phyloP scores from a whole-genome alignment of 2,329 filamentous ascomycete genomes.

The Nemania serpens region DNA sequence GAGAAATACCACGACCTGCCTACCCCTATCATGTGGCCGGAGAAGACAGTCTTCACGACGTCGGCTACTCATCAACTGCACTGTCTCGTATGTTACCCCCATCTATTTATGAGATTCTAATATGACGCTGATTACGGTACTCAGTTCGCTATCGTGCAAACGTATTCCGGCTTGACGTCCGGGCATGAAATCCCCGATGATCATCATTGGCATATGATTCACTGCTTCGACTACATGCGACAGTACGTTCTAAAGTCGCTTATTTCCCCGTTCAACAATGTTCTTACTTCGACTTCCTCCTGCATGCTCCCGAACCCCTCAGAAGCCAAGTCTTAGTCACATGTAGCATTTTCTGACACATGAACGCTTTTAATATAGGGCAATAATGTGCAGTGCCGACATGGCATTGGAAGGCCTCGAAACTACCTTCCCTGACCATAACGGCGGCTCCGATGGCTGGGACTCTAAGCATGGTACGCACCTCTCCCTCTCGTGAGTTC shows the following conservation, averaged over 20 bases:
- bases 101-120: neutral
- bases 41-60: constrained; percentile 47
- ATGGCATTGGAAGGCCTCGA: constrained; percentile 37
- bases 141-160: constrained; percentile 48
- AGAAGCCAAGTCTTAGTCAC: neutral
- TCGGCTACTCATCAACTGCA: constrained; percentile 49
- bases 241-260: constrained; percentile 33
- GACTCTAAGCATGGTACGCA: constrained; percentile 50
- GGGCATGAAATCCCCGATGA: constrained; percentile 48
- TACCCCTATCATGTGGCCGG: constrained; percentile 39
- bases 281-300: neutral
- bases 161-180: constrained; percentile 49
- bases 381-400: constrained; percentile 52
- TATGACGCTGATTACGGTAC: neutral
- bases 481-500: too few relatives aligned
- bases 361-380: constrained; percentile 19
- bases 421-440: constrained; percentile 53
- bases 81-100: constrained; percentile 42
- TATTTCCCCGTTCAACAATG: neutral
- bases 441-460: constrained; percentile 52
- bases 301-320: neutral
- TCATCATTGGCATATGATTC: constrained; percentile 54
- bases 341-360: neutral
- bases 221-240: constrained; percentile 55
- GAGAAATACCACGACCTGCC: constrained; percentile 40